Conservation (phyloP, 768 basidiomycete genomes). For the Tubosaeta sp. region DNA sequence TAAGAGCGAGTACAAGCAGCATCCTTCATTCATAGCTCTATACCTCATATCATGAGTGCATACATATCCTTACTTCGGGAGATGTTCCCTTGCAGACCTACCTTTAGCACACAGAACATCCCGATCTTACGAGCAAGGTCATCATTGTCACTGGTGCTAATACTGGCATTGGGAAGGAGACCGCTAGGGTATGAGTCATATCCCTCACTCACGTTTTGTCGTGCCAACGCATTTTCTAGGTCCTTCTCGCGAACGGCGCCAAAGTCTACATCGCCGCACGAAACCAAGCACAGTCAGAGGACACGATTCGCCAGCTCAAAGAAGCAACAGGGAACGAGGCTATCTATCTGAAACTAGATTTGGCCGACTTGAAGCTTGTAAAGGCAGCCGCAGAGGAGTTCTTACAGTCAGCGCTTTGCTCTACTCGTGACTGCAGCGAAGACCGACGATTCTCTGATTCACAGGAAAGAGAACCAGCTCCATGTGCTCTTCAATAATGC, state of each 20-base stretch:
- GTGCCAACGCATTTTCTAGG: conserved; percentile 1
- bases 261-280: conserved; percentile 36
- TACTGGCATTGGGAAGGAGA: conserved; percentile 29
- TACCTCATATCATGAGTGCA: too few species aligned
- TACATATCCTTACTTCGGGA: too few species aligned
- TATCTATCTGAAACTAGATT: conserved; percentile 35
- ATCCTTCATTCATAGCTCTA: too few species aligned
- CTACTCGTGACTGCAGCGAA: background rate
- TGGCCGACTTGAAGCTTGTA: conserved; percentile 32
- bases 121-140: conserved; percentile 34
- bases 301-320: conserved; percentile 30
- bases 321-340: conserved; percentile 30
- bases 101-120: conserved; percentile 27
- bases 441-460: background rate
- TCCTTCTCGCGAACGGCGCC: conserved; percentile 29
- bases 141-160: conserved; percentile 34
- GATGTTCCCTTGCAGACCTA: conserved; percentile 18
- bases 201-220: too few species aligned
- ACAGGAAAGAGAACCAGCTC: conserved; percentile 41
- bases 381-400: conserved; percentile 36
- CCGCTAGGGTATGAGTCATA: conserved; percentile 10
- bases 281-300: conserved; percentile 19
- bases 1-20: too few species aligned
- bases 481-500: background rate
- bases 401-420: conserved; percentile 6